Conservation (phyloP, 2,329 filamentous ascomycete genomes). For the Paraphoma chrysanthemicola region DNA sequence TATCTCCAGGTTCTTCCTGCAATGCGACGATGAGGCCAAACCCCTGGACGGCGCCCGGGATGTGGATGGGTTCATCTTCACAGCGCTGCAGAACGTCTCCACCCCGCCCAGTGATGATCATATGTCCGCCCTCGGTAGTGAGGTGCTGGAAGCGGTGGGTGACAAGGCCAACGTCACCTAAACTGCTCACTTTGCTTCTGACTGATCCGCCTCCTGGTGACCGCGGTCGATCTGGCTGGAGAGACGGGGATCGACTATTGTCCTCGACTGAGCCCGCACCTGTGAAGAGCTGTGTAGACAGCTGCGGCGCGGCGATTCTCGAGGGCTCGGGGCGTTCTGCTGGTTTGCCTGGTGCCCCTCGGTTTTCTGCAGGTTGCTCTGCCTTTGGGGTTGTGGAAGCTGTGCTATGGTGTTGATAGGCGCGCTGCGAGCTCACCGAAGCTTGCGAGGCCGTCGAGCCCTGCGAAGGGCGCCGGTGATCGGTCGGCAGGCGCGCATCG, state of each 20-base stretch:
- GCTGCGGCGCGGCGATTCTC: constrained; percentile 15
- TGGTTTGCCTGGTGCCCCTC: background rate
- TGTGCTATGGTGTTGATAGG: constrained; percentile 5
- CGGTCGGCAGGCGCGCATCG: constrained; percentile 29
- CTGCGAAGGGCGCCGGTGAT: constrained; percentile 34
- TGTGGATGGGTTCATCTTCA: constrained; percentile 90
- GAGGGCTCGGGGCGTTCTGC: constrained; percentile 12
- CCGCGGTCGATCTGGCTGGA: constrained; percentile 24
- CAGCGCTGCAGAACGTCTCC: constrained; percentile 76
- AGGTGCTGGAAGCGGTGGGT: constrained; percentile 81
- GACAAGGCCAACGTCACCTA: constrained; percentile 60
- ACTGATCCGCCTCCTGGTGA: constrained; percentile 39
- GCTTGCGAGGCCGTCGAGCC: constrained; percentile 37
- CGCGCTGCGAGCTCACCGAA: constrained; percentile 33
- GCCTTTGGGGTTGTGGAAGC: constrained; percentile 2
- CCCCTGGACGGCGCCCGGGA: constrained; percentile 80
- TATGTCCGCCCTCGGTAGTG: constrained; percentile 77
- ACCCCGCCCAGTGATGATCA: constrained; percentile 80
- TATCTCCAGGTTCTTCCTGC: constrained; percentile 69
- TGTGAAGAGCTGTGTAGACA: constrained; percentile 45
- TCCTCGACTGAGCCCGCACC: constrained; percentile 39
- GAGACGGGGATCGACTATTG: constrained; percentile 30
- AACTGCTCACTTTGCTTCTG: constrained; percentile 43
- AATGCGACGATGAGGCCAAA: constrained; percentile 81
- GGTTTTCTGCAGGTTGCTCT: constrained; percentile 7